Conservation (phyloP, 331 rosid genomes). For the Rosa hybrid region DNA sequence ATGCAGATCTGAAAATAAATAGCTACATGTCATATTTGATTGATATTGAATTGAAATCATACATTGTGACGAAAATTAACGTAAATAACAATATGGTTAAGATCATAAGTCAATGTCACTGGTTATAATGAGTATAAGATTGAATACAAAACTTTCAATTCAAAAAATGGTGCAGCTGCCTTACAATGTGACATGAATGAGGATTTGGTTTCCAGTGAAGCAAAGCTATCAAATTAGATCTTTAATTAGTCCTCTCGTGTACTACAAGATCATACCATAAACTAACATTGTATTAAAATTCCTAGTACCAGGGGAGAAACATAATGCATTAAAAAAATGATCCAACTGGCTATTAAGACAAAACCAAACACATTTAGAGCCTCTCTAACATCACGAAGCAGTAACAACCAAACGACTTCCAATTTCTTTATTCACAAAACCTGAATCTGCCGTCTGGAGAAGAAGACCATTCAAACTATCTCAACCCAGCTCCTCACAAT, state of each 20-base stretch:
- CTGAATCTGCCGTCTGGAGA: constrained; percentile 55
- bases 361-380: constrained; percentile 11
- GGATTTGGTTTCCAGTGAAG: no score
- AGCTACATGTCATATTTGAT: no score
- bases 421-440: constrained; percentile 24
- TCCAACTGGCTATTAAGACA: not conserved
- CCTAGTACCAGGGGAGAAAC: not conserved
- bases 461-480: constrained; percentile 29
- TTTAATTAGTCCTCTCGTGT: not conserved
- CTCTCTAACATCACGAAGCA: constrained; percentile 26
- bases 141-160: no score
- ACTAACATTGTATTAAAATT: not conserved
- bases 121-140: not conserved
- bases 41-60: no score
- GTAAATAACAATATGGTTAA: no score
- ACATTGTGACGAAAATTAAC: no score
- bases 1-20: no score
- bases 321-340: not conserved
- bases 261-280: not conserved
- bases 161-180: no score
- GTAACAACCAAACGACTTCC: constrained; percentile 34
- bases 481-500: constrained; percentile 26
- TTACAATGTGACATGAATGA: no score
- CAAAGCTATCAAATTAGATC: not conserved
- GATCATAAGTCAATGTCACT: no score